These are phyloP conservation scores for Oropetium thomaeum DNA, from an alignment of 176 grass and related monocot species.

Conservation along the genomic window DNA sequence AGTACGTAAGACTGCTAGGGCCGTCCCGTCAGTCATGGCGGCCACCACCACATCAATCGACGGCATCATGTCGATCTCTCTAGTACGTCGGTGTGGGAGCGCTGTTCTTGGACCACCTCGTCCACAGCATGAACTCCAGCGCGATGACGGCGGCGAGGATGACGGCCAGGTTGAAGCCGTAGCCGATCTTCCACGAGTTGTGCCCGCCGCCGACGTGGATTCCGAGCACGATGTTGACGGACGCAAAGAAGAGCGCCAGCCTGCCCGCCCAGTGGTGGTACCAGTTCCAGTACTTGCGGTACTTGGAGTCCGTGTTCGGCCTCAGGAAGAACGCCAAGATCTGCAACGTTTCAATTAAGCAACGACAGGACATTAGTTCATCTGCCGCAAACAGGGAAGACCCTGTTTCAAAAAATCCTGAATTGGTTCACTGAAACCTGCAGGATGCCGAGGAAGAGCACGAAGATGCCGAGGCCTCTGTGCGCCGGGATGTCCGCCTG, in stretches of 20 bases:
- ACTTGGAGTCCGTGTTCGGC: constrained; percentile 68
- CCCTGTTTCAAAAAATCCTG: too few species aligned
- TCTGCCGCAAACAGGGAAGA: too few species aligned
- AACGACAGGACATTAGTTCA: background rate
- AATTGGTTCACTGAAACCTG: too few species aligned
- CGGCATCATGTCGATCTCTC: background rate
- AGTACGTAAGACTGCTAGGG: background rate
- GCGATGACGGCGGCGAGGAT: constrained; percentile 52
- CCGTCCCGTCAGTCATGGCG: background rate
- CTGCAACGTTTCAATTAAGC: constrained; percentile 15
- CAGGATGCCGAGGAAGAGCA: constrained; percentile 77
- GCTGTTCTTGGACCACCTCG: constrained; percentile 67
- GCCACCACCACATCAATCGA: rapidly evolving
- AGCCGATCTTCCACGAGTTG: constrained; percentile 83
- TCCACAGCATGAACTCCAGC: constrained; percentile 83
- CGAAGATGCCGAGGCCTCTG: constrained; percentile 86
- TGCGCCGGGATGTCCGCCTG: constrained; percentile 71
- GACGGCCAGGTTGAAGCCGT: constrained; percentile 77
- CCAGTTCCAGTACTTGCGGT: constrained; percentile 89
- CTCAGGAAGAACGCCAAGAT: constrained; percentile 64
- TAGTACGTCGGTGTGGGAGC: constrained; percentile 49
- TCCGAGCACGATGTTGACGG: constrained; percentile 84
- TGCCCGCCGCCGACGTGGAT: constrained; percentile 66
- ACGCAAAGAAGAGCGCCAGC: constrained; percentile 72
- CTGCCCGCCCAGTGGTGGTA: constrained; percentile 84